Evolutionary conservation across 1,284 basidiomycete species (phyloP).

Genomic region (Heimioporus retisporus): DNA sequence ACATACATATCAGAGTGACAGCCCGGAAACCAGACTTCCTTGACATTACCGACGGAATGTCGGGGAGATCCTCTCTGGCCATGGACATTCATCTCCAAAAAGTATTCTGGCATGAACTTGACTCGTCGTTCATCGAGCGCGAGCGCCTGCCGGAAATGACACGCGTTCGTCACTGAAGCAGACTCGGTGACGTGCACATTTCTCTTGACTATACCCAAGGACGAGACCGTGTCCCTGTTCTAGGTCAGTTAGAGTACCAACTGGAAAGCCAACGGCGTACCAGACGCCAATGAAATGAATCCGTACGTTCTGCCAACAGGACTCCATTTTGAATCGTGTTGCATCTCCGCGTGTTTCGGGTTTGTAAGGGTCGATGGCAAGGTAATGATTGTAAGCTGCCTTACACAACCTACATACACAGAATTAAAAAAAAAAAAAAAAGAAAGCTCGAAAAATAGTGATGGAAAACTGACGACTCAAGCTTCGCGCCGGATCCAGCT

Average conservation of each 20-base stretch:
- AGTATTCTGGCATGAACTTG: constrained; percentile 52
- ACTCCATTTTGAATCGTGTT: constrained; percentile 42
- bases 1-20: constrained; percentile 1
- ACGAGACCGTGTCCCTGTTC: constrained; percentile 53
- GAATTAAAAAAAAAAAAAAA: no score
- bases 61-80: constrained; percentile 6
- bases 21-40: constrained; percentile 1
- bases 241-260: neutral
- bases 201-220: constrained; percentile 34
- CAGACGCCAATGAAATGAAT: constrained; percentile 52
- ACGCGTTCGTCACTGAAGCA: constrained; percentile 31
- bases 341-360: constrained; percentile 2
- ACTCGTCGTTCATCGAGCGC: constrained; percentile 49
- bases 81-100: constrained; percentile 28
- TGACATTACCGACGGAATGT: neutral
- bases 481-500: constrained; percentile 3
- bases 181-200: constrained; percentile 28
- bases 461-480: no score
- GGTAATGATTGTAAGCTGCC: constrained; percentile 48
- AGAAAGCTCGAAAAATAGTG: no score
- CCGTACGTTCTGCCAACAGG: constrained; percentile 35
- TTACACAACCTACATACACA: constrained; percentile 19
- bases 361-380: constrained; percentile 12
- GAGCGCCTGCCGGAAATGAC: constrained; percentile 50
- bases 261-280: constrained; percentile 25